These are phyloP conservation scores for Fraxinus velutina DNA, from an alignment of 305 asterid species.

Conservation along the genomic window DNA sequence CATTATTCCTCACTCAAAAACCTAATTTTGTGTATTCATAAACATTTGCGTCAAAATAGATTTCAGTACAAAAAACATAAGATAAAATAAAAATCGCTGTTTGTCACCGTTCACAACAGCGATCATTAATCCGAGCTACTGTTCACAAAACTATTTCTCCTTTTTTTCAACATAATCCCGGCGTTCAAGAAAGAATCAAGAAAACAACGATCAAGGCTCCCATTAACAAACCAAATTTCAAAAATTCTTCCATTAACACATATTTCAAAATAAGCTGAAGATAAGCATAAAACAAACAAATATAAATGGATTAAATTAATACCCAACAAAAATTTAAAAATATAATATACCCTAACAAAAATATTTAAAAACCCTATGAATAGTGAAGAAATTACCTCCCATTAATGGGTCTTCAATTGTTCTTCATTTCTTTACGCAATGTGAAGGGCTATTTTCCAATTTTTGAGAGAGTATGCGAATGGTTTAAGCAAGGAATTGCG, in stretches of 20 bases:
- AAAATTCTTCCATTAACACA: not conserved
- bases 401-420: not conserved
- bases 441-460: not conserved
- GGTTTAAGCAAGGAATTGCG: not conserved
- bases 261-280: not conserved
- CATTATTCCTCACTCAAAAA: not conserved
- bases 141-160: not conserved
- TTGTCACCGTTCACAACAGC: not conserved
- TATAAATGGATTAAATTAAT: not conserved
- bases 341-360: not conserved
- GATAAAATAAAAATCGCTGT: not conserved
- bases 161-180: not conserved
- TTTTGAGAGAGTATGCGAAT: not conserved
- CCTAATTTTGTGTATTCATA: not conserved
- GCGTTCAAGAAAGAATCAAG: not conserved
- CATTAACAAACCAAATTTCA: not conserved
- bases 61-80: not conserved
- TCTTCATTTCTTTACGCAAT: not conserved
- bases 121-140: not conserved
- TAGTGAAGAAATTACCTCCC: not conserved
- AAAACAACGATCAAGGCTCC: not conserved
- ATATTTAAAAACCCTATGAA: not conserved
- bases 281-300: not conserved
- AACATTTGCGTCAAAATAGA: not conserved
- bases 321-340: not conserved